Percentiles rank a stretch among this genome's conserved stretches.
phyloP scores from a whole-genome alignment of 768 basidiomycete genomes.

The Pisolithus albus region DNA sequence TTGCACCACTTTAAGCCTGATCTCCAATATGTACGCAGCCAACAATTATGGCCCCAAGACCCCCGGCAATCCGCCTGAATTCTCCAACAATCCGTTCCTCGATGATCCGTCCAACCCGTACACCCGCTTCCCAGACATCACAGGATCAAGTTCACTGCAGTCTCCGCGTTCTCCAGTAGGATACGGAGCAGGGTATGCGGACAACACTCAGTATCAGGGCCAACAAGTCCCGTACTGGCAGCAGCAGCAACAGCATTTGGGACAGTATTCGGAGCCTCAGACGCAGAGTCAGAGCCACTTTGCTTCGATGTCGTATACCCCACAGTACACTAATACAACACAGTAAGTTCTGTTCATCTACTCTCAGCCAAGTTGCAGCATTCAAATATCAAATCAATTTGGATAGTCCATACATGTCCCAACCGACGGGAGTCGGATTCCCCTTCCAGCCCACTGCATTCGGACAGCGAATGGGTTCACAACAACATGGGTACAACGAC shows the following conservation, averaged over 20 bases:
- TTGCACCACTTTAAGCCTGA: too few relatives aligned
- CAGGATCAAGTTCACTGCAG: slow-evolving; percentile 15
- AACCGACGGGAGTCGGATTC: slow-evolving; percentile 29
- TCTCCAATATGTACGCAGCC: slow-evolving; percentile 29
- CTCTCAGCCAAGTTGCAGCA: background rate
- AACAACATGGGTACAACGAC: slow-evolving; percentile 20
- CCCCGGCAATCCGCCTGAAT: slow-evolving; percentile 11
- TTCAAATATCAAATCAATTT: background rate
- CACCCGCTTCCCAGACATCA: slow-evolving; percentile 61
- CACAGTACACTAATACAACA: slow-evolving; percentile 15
- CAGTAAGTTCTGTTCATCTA: slow-evolving; percentile 2
- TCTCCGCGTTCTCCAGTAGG: slow-evolving; percentile 25
- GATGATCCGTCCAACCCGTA: slow-evolving; percentile 42
- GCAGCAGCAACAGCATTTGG: slow-evolving; percentile 16
- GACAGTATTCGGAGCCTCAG: slow-evolving; percentile 16
- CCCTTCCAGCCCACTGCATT: slow-evolving; percentile 56
- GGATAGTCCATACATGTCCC: slow-evolving; percentile 24
- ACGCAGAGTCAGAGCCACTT: slow-evolving; percentile 18
- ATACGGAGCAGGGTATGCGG: slow-evolving; percentile 21
- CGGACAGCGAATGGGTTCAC: slow-evolving; percentile 42
- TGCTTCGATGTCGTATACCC: slow-evolving; percentile 15
- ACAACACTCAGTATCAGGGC: slow-evolving; percentile 32
- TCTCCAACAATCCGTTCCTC: slow-evolving; percentile 66
- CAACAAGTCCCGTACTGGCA: slow-evolving; percentile 31
- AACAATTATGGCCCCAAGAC: slow-evolving; percentile 30